Evolutionary conservation across 2,329 filamentous ascomycete genomes (phyloP).

Genomic region (Metarhizium rileyi): DNA sequence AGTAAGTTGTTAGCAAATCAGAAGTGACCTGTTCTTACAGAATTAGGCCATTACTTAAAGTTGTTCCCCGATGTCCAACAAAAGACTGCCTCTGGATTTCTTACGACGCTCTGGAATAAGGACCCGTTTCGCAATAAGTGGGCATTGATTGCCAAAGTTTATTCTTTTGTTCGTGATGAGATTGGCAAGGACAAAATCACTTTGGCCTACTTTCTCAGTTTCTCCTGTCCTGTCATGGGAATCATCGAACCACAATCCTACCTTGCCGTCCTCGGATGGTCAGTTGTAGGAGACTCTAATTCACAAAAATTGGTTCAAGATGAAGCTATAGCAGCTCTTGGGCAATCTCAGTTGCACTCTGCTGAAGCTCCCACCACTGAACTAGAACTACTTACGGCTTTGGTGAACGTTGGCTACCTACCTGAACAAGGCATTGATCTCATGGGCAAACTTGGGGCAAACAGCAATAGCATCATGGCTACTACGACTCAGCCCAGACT

Average conservation of each 20-base stretch:
- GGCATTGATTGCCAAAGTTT: slow-evolving; percentile 43
- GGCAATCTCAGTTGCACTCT: neutral
- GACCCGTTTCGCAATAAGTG: slow-evolving; percentile 42
- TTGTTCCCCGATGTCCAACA: slow-evolving; percentile 37
- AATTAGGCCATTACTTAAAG: slow-evolving; percentile 35
- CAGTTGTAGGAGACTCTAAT: slow-evolving; percentile 21
- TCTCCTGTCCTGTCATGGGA: slow-evolving; percentile 35
- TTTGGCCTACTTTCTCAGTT: slow-evolving; percentile 35
- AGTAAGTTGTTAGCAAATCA: slow-evolving; percentile 12
- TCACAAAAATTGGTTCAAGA: slow-evolving; percentile 10
- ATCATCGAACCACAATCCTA: slow-evolving; percentile 36
- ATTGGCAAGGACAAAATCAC: slow-evolving; percentile 35
- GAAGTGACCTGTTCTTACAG: slow-evolving; percentile 2
- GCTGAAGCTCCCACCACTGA: slow-evolving; percentile 17
- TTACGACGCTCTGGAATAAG: slow-evolving; percentile 38
- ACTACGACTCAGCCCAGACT: slow-evolving; percentile 8
- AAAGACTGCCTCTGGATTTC: slow-evolving; percentile 40
- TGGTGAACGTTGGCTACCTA: slow-evolving; percentile 18
- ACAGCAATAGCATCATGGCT: slow-evolving; percentile 18
- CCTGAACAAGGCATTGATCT: slow-evolving; percentile 13
- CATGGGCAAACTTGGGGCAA: slow-evolving; percentile 13
- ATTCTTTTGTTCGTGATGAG: slow-evolving; percentile 42
- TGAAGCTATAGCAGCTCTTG: slow-evolving; percentile 2
- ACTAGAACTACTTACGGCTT: slow-evolving; percentile 16
- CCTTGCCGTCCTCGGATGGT: slow-evolving; percentile 36